phyloP scores from a whole-genome alignment of 345 rosid species.

The Lumnitzera littorea region DNA sequence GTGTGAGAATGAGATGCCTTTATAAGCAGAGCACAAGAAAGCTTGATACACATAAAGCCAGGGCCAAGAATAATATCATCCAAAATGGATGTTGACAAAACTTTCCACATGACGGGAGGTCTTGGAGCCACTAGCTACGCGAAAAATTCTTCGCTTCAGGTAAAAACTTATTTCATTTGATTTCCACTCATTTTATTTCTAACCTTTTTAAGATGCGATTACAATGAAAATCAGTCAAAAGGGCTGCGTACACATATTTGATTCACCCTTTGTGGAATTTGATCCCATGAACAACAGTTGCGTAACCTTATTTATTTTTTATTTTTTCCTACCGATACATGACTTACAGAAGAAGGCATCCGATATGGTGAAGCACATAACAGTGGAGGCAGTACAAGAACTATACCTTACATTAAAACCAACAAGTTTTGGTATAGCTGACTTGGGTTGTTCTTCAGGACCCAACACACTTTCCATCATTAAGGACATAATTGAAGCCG shows the following conservation, averaged over 20 bases:
- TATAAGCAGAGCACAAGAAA: too few relatives aligned
- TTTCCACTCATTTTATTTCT: not conserved
- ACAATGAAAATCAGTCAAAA: too few relatives aligned
- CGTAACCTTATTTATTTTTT: not conserved
- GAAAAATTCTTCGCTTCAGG: conserved; percentile 63
- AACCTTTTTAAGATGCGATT: not conserved
- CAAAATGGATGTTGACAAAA: conserved; percentile 37
- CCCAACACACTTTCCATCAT: conserved; percentile 39
- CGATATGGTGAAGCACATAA: conserved; percentile 57
- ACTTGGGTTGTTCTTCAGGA: conserved; percentile 52
- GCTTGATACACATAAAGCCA: too few relatives aligned
- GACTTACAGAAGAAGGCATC: conserved; percentile 58
- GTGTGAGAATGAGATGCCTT: too few relatives aligned
- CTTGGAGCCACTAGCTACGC: conserved; percentile 68
- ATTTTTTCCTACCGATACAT: not conserved
- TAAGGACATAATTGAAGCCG: conserved; percentile 29
- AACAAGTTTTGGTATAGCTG: conserved; percentile 38
- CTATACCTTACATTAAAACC: conserved; percentile 27
- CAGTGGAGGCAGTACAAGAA: conserved; percentile 42
- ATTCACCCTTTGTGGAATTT: too few relatives aligned
- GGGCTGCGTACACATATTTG: too few relatives aligned
- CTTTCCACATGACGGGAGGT: conserved; percentile 61
- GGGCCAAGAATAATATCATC: not conserved
- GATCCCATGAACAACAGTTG: not conserved
- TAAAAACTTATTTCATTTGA: not conserved